phyloP scores from a whole-genome alignment of 176 grass and related monocot species.

The sorghum (Sorghum bicolor) region DNA sequence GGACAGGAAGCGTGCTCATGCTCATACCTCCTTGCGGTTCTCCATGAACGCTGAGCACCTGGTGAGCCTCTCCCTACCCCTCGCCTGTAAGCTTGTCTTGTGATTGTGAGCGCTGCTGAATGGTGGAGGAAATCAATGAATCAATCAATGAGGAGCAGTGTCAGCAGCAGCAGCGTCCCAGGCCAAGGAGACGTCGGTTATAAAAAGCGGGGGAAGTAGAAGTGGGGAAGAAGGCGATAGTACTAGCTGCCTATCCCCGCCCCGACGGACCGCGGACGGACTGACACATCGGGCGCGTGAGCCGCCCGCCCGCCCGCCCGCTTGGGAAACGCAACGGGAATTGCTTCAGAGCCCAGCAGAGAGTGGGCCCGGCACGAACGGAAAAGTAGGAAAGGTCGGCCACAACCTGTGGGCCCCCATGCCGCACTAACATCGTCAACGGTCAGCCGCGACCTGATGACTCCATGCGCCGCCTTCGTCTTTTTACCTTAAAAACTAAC shows the following conservation, averaged over 20 bases:
- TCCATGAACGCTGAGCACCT: conserved; percentile 35
- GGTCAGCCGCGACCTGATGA: not conserved
- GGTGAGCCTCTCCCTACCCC: not conserved
- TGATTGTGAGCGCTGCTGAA: not conserved
- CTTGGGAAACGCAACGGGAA: not conserved
- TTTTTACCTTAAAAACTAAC: too few species aligned
- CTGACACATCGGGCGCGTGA: not conserved
- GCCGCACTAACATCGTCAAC: not conserved
- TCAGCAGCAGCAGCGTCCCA: not conserved
- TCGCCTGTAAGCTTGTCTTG: not conserved
- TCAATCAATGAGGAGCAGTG: not conserved
- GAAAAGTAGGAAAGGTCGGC: not conserved
- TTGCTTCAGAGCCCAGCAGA: too few species aligned
- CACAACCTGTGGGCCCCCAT: too few species aligned
- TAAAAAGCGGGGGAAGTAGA: not conserved
- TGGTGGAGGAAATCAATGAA: too few species aligned
- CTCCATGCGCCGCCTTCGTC: not conserved
- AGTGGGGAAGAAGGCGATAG: not conserved
- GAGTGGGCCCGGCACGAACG: too few species aligned
- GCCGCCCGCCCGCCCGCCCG: too few species aligned
- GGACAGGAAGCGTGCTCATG: not conserved
- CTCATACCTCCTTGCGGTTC: conserved; percentile 56
- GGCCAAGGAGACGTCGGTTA: not conserved
- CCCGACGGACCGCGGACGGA: not conserved
- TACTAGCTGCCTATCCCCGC: too few species aligned